Conservation (phyloP, 345 rosid genomes). For the sweet orange (Citrus sinensis) region DVS_A1.0 CM039162.1:25095501-25096000, state of each 20-base stretch:
- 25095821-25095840: background rate
- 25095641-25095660: background rate
- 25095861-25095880: background rate
- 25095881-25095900: background rate
- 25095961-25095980: background rate
- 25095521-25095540: no score
- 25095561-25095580: no score
- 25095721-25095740: background rate
- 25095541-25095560: no score
- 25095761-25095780: background rate
- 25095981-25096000: background rate
- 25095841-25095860: background rate
- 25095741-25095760: background rate
- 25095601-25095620: background rate
- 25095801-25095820: background rate
- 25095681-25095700: background rate
- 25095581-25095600: background rate
- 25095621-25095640: background rate
- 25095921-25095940: background rate
- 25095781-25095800: background rate
- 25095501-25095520: no score
- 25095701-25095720: background rate
- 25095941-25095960: no score
- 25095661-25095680: conserved; percentile 3
- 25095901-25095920: background rate